A percentile compares a stretch with the other conserved stretches of the same genome.
These are phyloP conservation scores for Leishmania mexicana DNA, from an alignment of 208 protist species.

Conservation along the genomic window DNA sequence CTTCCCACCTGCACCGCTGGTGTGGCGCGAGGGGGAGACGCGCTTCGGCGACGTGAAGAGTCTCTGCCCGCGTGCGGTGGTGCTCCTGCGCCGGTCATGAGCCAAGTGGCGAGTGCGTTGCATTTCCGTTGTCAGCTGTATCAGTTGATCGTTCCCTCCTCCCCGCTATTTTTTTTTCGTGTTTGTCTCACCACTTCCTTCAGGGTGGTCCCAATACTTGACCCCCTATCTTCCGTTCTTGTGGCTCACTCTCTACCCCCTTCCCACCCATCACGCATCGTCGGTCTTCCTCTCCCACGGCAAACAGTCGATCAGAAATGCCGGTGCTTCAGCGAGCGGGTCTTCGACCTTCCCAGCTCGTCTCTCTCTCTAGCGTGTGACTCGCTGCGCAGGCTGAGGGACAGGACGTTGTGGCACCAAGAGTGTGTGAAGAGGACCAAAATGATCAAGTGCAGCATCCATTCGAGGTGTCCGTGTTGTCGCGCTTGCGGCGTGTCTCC, in stretches of 20 bases:
- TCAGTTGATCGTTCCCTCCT: not conserved
- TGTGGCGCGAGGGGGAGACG: slow-evolving; percentile 39
- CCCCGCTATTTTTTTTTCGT: not conserved
- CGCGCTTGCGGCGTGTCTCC: not conserved
- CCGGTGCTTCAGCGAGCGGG: not conserved
- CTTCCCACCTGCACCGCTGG: slow-evolving; percentile 62
- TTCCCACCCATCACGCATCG: not conserved
- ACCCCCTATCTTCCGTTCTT: not conserved
- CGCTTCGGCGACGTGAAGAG: slow-evolving; percentile 53
- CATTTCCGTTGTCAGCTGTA: not conserved
- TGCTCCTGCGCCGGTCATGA: slow-evolving; percentile 55
- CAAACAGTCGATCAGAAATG: not conserved
- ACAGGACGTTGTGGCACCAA: not conserved
- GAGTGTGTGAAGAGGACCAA: not conserved
- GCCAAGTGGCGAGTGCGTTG: not conserved
- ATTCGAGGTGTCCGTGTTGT: not conserved
- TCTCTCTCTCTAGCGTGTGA: not conserved
- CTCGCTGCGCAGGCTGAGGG: not conserved
- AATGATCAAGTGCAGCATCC: not conserved
- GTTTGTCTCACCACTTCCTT: not conserved
- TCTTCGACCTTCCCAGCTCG: not conserved
- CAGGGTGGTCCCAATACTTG: not conserved
- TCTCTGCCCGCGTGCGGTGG: slow-evolving; percentile 65
- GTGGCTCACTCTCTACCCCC: not conserved
- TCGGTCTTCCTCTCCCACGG: not conserved